A percentile compares a stretch with the other conserved stretches of the same genome.
phyloP scores from a whole-genome alignment of 139 green algal genomes.

The Astrephomene gubernaculifera region DNA sequence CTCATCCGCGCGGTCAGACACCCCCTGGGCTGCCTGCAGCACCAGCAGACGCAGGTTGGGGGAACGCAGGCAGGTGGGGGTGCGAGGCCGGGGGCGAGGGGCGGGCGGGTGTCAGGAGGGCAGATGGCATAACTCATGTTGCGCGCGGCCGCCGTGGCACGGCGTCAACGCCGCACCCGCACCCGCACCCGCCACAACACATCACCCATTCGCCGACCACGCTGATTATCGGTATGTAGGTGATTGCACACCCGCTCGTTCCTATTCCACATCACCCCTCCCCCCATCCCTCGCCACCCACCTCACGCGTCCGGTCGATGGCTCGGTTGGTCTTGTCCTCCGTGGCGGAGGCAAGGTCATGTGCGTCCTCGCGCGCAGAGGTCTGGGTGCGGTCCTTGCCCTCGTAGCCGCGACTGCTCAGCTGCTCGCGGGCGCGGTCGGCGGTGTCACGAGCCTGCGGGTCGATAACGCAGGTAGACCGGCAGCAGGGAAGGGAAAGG shows the following conservation, averaged over 20 bases:
- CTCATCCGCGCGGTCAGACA: not conserved
- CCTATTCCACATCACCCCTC: not conserved
- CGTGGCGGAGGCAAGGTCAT: not conserved
- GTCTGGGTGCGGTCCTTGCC: constrained; percentile 39
- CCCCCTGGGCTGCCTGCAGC: not conserved
- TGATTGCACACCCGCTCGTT: not conserved
- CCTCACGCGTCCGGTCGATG: constrained; percentile 13
- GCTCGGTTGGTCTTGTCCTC: constrained; percentile 22
- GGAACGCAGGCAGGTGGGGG: too few relatives aligned
- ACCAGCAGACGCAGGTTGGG: too few relatives aligned
- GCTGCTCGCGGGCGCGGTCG: not conserved
- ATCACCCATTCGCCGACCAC: not conserved
- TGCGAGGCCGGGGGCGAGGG: too few relatives aligned
- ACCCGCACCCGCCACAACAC: not conserved
- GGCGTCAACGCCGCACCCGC: not conserved
- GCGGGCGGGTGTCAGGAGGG: not conserved
- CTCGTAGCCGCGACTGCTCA: not conserved
- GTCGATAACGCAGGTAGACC: too few relatives aligned
- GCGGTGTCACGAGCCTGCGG: not conserved
- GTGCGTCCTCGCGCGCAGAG: constrained; percentile 10
- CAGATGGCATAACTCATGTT: not conserved
- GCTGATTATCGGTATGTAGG: not conserved
- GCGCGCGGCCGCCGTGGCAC: too few relatives aligned
- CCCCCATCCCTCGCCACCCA: not conserved
- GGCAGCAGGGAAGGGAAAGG: not conserved